phyloP scores from a whole-genome alignment of 2,329 filamentous ascomycete genomes.

The Talaromyces sp. region DNA sequence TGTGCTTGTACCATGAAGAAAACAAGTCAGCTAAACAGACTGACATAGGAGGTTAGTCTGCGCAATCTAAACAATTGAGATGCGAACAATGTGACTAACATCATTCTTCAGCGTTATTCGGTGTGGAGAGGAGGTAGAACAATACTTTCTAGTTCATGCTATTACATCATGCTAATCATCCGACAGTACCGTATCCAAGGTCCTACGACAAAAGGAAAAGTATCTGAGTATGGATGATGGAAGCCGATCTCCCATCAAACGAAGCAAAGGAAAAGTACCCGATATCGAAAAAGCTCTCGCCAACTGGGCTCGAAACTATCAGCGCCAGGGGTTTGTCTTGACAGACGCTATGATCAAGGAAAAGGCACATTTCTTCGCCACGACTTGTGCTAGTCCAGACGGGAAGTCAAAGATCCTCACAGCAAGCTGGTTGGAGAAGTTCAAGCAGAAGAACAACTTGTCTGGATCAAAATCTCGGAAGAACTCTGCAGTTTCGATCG shows the following conservation, averaged over 20 bases:
- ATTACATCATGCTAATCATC: conserved; percentile 6
- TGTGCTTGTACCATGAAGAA: conserved; percentile 91
- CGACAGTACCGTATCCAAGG: conserved; percentile 93
- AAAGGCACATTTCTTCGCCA: conserved; percentile 77
- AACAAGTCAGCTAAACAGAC: conserved; percentile 90
- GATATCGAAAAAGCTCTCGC: conserved; percentile 89
- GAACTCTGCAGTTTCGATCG: conserved; percentile 43
- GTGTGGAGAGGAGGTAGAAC: conserved; percentile 88
- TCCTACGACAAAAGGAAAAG: conserved; percentile 89
- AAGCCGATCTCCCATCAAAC: conserved; percentile 74
- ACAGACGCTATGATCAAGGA: conserved; percentile 79
- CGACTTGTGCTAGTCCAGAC: conserved; percentile 67
- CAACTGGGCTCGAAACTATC: conserved; percentile 80
- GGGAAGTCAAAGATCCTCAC: conserved; percentile 68
- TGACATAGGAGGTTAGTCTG: conserved; percentile 72
- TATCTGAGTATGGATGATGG: conserved; percentile 81
- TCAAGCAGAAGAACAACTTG: conserved; percentile 81
- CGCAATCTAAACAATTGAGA: background rate
- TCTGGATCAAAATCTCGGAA: conserved; percentile 54
- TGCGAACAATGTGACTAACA: conserved; percentile 21
- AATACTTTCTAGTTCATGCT: conserved; percentile 5
- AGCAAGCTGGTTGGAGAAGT: conserved; percentile 83
- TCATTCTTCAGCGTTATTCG: conserved; percentile 66
- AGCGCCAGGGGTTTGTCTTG: conserved; percentile 68
- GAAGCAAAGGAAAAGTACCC: conserved; percentile 76